Percentiles rank a stretch among this genome's conserved stretches.
phyloP scores from a whole-genome alignment of 495 filamentous ascomycete species.

The Oidiodendron maius region DNA sequence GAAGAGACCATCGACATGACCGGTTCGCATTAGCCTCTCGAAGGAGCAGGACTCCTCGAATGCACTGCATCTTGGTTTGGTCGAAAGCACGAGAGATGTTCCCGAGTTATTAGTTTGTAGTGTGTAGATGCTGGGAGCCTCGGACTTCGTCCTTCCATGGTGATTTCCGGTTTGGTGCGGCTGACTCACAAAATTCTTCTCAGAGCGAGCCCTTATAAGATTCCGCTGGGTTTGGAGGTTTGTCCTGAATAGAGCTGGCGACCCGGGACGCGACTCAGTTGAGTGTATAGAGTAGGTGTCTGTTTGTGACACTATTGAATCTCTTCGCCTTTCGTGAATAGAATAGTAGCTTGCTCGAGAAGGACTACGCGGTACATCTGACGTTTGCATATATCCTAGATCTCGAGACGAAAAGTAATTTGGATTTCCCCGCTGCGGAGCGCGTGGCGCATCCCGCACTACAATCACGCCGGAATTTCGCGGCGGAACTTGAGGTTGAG shows the following conservation, averaged over 20 bases:
- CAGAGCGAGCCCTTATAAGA: conserved; percentile 40
- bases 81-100: conserved; percentile 56
- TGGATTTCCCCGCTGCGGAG: conserved; percentile 31
- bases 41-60: conserved; percentile 52
- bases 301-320: conserved; percentile 52
- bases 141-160: conserved; percentile 32
- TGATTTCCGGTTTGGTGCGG: conserved; percentile 22
- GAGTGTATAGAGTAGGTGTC: conserved; percentile 54
- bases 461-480: conserved; percentile 18
- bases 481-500: conserved; percentile 13
- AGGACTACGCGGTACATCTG: conserved; percentile 22
- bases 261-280: conserved; percentile 37
- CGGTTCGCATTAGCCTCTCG: conserved; percentile 47
- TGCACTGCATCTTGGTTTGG: conserved; percentile 38
- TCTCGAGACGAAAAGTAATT: conserved; percentile 31
- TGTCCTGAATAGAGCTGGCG: conserved; percentile 37
- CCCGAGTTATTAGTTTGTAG: conserved; percentile 58
- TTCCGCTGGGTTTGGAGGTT: conserved; percentile 43
- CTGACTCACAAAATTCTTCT: conserved; percentile 32
- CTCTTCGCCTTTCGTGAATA: conserved; percentile 46
- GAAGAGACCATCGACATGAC: conserved; percentile 57
- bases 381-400: conserved; percentile 9
- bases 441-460: conserved; percentile 28
- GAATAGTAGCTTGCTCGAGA: conserved; percentile 44
- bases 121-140: conserved; percentile 64